phyloP scores from a whole-genome alignment of 495 filamentous ascomycete genomes.

The Cercophora samala region DNA sequence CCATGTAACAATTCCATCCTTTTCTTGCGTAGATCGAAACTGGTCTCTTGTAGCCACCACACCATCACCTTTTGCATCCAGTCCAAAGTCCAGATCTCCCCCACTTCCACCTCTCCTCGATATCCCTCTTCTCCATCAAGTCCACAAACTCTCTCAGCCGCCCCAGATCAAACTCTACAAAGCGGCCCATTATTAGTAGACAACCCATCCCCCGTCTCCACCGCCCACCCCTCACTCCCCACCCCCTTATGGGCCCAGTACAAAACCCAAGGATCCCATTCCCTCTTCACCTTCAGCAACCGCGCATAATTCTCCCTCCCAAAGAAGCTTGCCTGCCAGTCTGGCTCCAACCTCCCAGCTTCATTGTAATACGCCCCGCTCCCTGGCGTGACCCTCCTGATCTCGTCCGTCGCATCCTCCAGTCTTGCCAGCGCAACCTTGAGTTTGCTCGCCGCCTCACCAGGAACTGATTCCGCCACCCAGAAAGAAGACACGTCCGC shows the following conservation, averaged over 20 bases:
- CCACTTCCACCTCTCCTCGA: background rate
- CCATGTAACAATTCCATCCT: background rate
- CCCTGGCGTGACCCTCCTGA: slow-evolving; percentile 28
- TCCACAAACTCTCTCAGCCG: background rate
- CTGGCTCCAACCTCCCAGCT: slow-evolving; percentile 51
- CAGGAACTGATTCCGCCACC: background rate
- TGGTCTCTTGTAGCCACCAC: background rate
- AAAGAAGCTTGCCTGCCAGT: slow-evolving; percentile 59
- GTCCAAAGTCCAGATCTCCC: background rate
- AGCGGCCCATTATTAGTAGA: slow-evolving; percentile 33
- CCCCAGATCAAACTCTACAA: slow-evolving; percentile 21
- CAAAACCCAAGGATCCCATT: slow-evolving; percentile 50
- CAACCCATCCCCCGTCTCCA: slow-evolving; percentile 17
- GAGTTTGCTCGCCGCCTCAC: background rate
- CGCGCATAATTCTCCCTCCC: slow-evolving; percentile 48
- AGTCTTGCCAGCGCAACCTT: slow-evolving; percentile 8
- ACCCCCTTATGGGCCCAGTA: slow-evolving; percentile 55
- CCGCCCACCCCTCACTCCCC: slow-evolving; percentile 50
- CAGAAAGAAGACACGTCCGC: background rate
- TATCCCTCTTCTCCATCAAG: background rate
- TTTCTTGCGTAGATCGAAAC: background rate
- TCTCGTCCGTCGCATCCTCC: slow-evolving; percentile 13
- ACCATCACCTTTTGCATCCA: background rate
- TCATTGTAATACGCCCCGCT: slow-evolving; percentile 48
- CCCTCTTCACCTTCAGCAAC: slow-evolving; percentile 49